Evolutionary conservation across 345 rosid species (phyloP).

Genomic region (Viola odorata): DNA sequence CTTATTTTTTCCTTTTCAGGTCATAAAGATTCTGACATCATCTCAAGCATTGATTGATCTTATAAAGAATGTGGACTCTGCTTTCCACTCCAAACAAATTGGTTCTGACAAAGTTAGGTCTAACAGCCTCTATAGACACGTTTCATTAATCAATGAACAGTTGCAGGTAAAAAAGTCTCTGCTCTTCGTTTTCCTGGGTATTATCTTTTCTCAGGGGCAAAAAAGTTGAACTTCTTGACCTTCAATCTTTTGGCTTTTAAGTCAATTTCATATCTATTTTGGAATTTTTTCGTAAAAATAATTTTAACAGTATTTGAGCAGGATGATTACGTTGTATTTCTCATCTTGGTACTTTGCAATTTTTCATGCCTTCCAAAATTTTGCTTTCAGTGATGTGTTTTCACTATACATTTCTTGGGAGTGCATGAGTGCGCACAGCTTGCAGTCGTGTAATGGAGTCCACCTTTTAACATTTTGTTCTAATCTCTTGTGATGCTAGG

Average conservation of each 20-base stretch:
- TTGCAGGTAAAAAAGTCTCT: slow-evolving; percentile 44
- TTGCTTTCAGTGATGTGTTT: too few species aligned
- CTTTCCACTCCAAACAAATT: slow-evolving; percentile 56
- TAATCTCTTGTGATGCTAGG: slow-evolving; percentile 38
- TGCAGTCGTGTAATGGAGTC: neutral
- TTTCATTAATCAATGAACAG: slow-evolving; percentile 69
- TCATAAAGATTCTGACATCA: slow-evolving; percentile 58
- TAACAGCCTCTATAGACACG: slow-evolving; percentile 42
- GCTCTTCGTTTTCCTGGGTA: neutral
- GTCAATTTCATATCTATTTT: neutral
- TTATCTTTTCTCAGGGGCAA: neutral
- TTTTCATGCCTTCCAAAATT: too few species aligned
- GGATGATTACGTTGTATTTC: too few species aligned
- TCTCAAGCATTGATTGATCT: slow-evolving; percentile 65
- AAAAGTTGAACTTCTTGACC: neutral
- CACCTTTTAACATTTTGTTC: neutral
- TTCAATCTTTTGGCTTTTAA: neutral
- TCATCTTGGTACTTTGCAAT: too few species aligned
- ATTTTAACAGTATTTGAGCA: too few species aligned
- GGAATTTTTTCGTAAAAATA: neutral
- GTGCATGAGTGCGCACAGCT: too few species aligned
- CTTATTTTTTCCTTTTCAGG: slow-evolving; percentile 37
- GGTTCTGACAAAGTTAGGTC: slow-evolving; percentile 44
- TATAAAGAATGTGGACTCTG: slow-evolving; percentile 54
- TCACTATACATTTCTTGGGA: too few species aligned